These are phyloP conservation scores for Cyberlindnera xylosilytica DNA, from an alignment of 805 yeast genomes.

Conservation along the genomic window DNA sequence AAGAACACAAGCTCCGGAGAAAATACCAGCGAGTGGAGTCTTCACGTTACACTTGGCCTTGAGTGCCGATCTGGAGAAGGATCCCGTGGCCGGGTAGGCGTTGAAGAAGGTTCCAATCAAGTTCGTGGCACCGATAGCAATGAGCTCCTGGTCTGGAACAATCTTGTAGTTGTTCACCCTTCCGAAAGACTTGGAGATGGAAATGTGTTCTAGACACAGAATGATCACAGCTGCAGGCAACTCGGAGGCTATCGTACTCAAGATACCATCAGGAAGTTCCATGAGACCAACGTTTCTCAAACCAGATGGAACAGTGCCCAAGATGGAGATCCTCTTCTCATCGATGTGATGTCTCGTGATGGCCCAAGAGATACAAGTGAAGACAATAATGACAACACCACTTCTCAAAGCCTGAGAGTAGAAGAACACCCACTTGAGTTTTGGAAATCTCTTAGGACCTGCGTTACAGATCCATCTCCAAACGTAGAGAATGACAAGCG, in stretches of 20 bases:
- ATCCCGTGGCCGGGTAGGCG: constrained; percentile 95
- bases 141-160: constrained; percentile 88
- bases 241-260: constrained; percentile 63
- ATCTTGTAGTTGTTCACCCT: constrained; percentile 88
- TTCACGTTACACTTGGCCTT: constrained; percentile 94
- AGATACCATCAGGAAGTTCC: constrained; percentile 57
- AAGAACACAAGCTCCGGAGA: constrained; percentile 85
- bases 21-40: constrained; percentile 90
- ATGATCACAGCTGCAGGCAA: constrained; percentile 84
- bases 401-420: constrained; percentile 74
- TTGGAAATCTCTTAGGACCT: constrained; percentile 64
- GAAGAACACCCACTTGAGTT: constrained; percentile 51
- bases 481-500: constrained; percentile 63
- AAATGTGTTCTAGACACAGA: constrained; percentile 84
- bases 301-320: constrained; percentile 83
- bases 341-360: constrained; percentile 51
- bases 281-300: constrained; percentile 73
- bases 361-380: constrained; percentile 82
- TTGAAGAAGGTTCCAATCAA: constrained; percentile 87
- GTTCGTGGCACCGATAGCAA: constrained; percentile 91
- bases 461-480: constrained; percentile 66
- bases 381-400: constrained; percentile 76
- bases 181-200: constrained; percentile 91
- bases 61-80: constrained; percentile 90
- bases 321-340: constrained; percentile 45